Conservation (phyloP, 208 protist genomes). For the Sergeia podlipaevii region DNA sequence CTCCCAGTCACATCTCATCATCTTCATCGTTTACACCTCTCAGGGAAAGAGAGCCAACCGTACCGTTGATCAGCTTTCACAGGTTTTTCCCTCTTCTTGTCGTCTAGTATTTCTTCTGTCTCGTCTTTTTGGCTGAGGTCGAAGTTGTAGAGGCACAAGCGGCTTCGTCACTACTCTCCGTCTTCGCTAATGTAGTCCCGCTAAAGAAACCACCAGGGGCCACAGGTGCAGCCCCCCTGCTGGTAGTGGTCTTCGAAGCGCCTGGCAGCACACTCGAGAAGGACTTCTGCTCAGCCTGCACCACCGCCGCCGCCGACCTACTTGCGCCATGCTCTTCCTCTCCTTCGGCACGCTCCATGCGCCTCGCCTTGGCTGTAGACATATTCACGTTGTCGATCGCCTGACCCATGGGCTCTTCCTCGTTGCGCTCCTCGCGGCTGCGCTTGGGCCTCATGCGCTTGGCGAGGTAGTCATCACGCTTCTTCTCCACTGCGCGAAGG, state of each 20-base stretch:
- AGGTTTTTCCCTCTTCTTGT: too few species aligned
- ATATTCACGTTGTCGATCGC: conserved; percentile 10
- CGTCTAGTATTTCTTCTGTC: too few species aligned
- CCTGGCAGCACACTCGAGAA: too few species aligned
- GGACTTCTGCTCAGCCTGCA: not conserved
- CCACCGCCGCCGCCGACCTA: conserved; percentile 6
- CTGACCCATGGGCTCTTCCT: conserved; percentile 29
- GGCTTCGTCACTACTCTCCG: too few species aligned
- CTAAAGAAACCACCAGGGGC: not conserved
- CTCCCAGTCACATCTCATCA: too few species aligned
- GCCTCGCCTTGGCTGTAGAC: conserved; percentile 17
- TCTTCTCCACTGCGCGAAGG: conserved; percentile 61
- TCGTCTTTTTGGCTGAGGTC: too few species aligned
- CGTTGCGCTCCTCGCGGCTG: conserved; percentile 39
- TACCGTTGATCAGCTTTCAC: too few species aligned
- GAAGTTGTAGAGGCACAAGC: too few species aligned
- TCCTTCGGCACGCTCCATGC: conserved; percentile 10
- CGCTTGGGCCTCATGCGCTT: conserved; percentile 71
- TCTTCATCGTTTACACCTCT: too few species aligned
- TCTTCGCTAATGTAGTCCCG: not conserved
- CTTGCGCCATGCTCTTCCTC: conserved; percentile 2
- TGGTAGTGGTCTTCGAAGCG: too few species aligned
- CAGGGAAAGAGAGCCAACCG: too few species aligned
- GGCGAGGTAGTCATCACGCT: conserved; percentile 65
- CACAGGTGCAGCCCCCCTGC: too few species aligned